Percentiles rank a stretch among this genome's conserved stretches.
Evolutionary conservation across 345 rosid genomes (phyloP).

Genomic region (Cardamine occulta): DNA sequence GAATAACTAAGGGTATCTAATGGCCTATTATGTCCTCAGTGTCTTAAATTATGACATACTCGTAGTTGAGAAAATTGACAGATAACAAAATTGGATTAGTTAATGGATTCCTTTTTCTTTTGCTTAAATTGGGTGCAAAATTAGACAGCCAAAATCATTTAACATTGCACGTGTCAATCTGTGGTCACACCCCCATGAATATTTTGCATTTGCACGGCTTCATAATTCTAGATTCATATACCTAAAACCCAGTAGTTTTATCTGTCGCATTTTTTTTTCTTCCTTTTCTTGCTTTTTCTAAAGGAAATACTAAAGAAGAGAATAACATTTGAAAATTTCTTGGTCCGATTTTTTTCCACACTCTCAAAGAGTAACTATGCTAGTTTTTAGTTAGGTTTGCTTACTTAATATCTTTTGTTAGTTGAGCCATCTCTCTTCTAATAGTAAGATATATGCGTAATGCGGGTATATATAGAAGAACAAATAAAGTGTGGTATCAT

Average conservation of each 20-base stretch:
- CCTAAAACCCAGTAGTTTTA: too few species aligned
- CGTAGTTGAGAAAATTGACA: constrained; percentile 4
- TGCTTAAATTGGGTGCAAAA: not conserved
- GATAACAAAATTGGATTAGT: constrained; percentile 7
- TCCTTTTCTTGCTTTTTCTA: too few species aligned
- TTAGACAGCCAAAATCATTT: constrained; percentile 13
- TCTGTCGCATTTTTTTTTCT: too few species aligned
- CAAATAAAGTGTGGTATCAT: not conserved
- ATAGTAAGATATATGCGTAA: not conserved
- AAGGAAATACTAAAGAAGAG: constrained; percentile 14
- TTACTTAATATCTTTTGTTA: not conserved
- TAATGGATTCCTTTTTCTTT: not conserved
- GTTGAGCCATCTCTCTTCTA: not conserved
- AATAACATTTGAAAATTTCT: constrained; percentile 5
- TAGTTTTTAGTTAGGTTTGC: not conserved
- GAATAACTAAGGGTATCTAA: not conserved
- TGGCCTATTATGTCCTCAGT: not conserved
- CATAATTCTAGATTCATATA: not conserved
- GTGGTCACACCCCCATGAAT: not conserved
- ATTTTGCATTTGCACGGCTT: constrained; percentile 33
- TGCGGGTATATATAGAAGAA: not conserved
- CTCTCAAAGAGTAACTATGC: not conserved
- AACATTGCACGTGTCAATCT: constrained; percentile 26
- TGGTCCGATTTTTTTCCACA: not conserved
- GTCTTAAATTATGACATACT: not conserved